Percentiles rank a stretch among this genome's conserved stretches.
Evolutionary conservation across 495 filamentous ascomycete species (phyloP).

Genomic region (Aspergillus cristatus): DNA sequence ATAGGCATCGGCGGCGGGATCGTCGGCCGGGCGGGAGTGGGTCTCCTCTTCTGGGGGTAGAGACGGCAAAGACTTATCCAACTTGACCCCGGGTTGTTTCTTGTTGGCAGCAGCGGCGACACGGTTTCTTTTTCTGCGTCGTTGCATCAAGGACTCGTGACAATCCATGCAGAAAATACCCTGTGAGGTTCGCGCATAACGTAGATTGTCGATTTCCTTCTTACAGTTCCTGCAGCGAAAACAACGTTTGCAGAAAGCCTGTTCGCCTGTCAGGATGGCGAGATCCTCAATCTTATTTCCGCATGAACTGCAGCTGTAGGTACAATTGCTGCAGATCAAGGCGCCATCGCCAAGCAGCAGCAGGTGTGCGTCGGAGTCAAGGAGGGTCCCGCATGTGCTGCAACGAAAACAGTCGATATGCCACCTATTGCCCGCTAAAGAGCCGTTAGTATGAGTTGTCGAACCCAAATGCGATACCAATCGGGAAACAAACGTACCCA

Average conservation of each 20-base stretch:
- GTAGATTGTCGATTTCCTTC: slow-evolving; percentile 93
- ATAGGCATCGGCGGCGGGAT: slow-evolving; percentile 53
- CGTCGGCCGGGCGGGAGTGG: slow-evolving; percentile 58
- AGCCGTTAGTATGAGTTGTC: background rate
- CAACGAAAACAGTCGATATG: slow-evolving; percentile 99
- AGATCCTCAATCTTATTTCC: slow-evolving; percentile 97
- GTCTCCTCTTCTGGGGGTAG: slow-evolving; percentile 63
- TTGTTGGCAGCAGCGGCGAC: slow-evolving; percentile 45
- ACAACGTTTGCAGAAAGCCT: slow-evolving; percentile 97
- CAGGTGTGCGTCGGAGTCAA: slow-evolving; percentile 97
- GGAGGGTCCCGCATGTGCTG: slow-evolving; percentile 87
- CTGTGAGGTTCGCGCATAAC: slow-evolving; percentile 95
- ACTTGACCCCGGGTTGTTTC: slow-evolving; percentile 51
- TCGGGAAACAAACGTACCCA: slow-evolving; percentile 60
- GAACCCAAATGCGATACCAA: slow-evolving; percentile 1
- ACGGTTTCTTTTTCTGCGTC: slow-evolving; percentile 80
- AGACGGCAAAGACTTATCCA: slow-evolving; percentile 91
- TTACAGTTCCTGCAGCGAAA: slow-evolving; percentile 98
- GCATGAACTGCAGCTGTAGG: slow-evolving; percentile 97
- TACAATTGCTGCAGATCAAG: slow-evolving; percentile 98
- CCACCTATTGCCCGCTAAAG: slow-evolving; percentile 90
- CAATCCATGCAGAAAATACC: slow-evolving; percentile 99
- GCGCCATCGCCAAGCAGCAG: slow-evolving; percentile 95
- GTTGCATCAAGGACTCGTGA: slow-evolving; percentile 96
- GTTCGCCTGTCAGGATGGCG: slow-evolving; percentile 94